Base-by-base conservation (phyloP, 2,329 filamentous ascomycete genomes). In the Ilyonectria robusta region DNA sequence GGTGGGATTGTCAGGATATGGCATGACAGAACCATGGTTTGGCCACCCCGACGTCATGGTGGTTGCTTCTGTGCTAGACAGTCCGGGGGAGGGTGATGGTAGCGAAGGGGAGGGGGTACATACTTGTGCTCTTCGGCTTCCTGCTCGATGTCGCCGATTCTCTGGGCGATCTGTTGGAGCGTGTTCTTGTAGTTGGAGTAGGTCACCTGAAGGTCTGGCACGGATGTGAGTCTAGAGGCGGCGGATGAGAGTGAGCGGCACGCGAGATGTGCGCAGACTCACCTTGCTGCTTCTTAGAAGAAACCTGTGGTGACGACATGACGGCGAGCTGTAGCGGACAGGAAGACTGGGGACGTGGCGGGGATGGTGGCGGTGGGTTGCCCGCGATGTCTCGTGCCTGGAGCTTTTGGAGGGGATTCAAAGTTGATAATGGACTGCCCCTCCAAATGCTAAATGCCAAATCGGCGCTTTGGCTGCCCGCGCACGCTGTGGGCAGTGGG, bases 81-180 rank as follows among this genome's bases (percentile, higher is more conserved):
- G 53, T 26, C 29, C 31, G 60, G 42, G 33, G 37, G 35, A 31
- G 42, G 42, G 26, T 55, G 37, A 68, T 48, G 57, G 57, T 66
- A 82, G 33, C 11, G 42, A 59, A 51, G 37, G 26, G 37, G 23
- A 51, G 37, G 26, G 37, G 23, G 29, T 48, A 84, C 92, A 80
- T 84, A 98, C 96, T 97, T 98, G 86, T 99, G 96, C 81, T 99
- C 96, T 81, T 99, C 96, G 21, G 93, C 92, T 81, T 98, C 96
- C 80, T 97, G 94, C 84, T 99, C 96, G 63, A 99, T 95, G 78
- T 98, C 95, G 46, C 96, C 96, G 75, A 99, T 98, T 81, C 97
- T 98, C 78, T 94, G 92, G 33, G 96, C 96, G 76, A 99, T 91
- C 78, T 96, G 93, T 82, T 98, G 95, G 65, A 99, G 88, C 4